Evolutionary conservation across 352 stramenopile genomes (phyloP), one percentile per base, ranked within the genome.

Genomic region (Globisporangium barbulae): DNA sequence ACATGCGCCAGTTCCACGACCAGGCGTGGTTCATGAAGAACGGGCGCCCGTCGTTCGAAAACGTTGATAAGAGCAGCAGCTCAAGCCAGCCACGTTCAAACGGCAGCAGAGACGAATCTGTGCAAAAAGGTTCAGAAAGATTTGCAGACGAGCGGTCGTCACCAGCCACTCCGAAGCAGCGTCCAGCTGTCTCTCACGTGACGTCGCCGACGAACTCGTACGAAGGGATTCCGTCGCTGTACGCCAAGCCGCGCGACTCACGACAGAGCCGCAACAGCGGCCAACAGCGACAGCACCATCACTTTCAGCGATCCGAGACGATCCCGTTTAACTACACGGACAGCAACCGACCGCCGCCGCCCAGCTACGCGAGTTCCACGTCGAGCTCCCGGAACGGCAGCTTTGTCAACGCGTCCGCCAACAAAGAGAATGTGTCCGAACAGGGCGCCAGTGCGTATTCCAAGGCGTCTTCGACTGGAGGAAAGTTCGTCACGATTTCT

Each of bases 1-100:
- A 89, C 39, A 91, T 91, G 82, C 82, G 82, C 9, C 72, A 85
- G 53, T 91, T 91, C 71, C 79, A 91, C 48, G 80, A 83, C 8
- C 70, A 88, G 42, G 78, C 72, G n/a, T 59, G 79, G 39, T 78
- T 82, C 44, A 67, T 84, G 64, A 62, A 60, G 28, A 48, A 62
- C 25, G 59, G 22, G 12, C 61, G n/a, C 1, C 28, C 33, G 39
- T 37, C 41, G n/a, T 17, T 44, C 8, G 60, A 42, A n/a, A 61
- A 10, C 3, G 21, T 44, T 2, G 44, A 33, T 21, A 64, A 21
- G n/a, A 33, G 41, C 28, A 30, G 9, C 3, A 22, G 3, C 3
- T n/a, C 45, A 10, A 30, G 5, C 13, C 30, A 53, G 30, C 35
- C 42, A 12, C 28, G 41, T 8, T 17, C 21, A n/a, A 53, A 44